Conservation (phyloP, 2,329 filamentous ascomycete species). For the Gaeumannomyces tritici region DNA sequence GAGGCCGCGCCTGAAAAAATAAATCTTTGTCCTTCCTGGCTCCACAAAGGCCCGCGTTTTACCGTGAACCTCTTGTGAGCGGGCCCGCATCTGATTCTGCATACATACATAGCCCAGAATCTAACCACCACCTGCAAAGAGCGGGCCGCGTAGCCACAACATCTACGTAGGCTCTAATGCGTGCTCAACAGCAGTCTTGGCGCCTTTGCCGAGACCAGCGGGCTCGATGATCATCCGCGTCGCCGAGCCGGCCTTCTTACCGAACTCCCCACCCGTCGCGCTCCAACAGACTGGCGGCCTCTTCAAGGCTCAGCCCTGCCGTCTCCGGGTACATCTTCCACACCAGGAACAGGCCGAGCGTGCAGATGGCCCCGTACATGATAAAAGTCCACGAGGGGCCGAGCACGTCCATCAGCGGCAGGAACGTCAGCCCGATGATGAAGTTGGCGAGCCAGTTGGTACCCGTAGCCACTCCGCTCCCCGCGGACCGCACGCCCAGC, state of each 20-base stretch:
- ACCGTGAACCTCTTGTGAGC: neutral
- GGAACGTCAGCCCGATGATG: conserved; percentile 72
- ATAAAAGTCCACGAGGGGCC: conserved; percentile 71
- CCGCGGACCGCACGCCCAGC: conserved; percentile 60
- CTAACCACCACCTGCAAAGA: too few relatives aligned
- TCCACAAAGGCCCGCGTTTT: neutral
- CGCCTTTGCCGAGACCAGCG: too few relatives aligned
- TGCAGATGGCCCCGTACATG: conserved; percentile 66
- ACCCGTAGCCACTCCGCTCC: conserved; percentile 63
- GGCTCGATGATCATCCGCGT: neutral
- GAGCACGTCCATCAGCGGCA: conserved; percentile 74
- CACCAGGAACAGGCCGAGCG: conserved; percentile 55
- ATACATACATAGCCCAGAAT: too few relatives aligned
- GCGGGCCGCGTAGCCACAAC: too few relatives aligned
- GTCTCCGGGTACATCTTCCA: conserved; percentile 82
- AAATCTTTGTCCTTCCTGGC: neutral
- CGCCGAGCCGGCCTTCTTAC: conserved; percentile 10
- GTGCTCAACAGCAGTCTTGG: neutral
- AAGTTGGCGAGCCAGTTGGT: conserved; percentile 89
- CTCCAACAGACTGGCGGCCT: conserved; percentile 62
- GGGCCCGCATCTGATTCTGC: too few relatives aligned
- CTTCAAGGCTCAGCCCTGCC: conserved; percentile 70
- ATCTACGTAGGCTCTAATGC: neutral
- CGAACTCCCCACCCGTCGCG: conserved; percentile 66
- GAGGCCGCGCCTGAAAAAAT: neutral